Evolutionary conservation across 306 rosid species (phyloP), one percentile per base, ranked within the genome.

Genomic region (Hippophae gyantsensis): DNA sequence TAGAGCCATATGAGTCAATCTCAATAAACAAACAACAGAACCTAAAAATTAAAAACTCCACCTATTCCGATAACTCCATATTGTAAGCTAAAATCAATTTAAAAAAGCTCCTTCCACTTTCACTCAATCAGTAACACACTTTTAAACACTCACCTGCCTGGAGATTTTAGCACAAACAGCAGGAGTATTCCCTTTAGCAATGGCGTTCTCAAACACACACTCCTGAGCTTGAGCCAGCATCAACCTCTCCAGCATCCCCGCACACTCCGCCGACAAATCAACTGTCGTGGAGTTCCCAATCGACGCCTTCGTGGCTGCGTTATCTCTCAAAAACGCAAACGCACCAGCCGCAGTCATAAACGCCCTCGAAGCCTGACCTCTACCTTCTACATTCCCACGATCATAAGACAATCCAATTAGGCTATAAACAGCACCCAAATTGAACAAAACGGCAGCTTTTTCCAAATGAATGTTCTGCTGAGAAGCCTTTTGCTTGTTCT

Each of bases 181-280:
- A 0, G 96, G 95, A 2, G 99, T 88, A 63, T 95, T 92, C 10
- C 96, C 99, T 67, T 86, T 92, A 1, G 99, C 96, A 25, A 92
- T 88, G 8, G 90, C 67, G 60, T 88, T 92, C 86, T 92, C 99
- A 13, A 92, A 92, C 25, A 88, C 95, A 8, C 94, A 85, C 79
- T 92, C 99, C 73, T 92, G 99, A 14, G 99, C 97, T 82, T 92
- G 97, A 1, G 99, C 99, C 46, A 92, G 86, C 90, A 92, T 88
- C 72, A 92, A 62, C 82, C 89, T 77, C 79, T 92, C 99, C 70
- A 92, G 58, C 99, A 88, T 92, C 13, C 97, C 97, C 0, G 84
- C 81, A 43, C 97, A 85, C 74, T 92, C 99, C 11, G 80, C 82
- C 9, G 95, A 76, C 65, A 92, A 50, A 62, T 92, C 99, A 43